Evolutionary conservation across 2,329 filamentous ascomycete species (phyloP), one percentile per base, ranked within the genome.

Genomic region (Chaetomiaceae sp.): DNA sequence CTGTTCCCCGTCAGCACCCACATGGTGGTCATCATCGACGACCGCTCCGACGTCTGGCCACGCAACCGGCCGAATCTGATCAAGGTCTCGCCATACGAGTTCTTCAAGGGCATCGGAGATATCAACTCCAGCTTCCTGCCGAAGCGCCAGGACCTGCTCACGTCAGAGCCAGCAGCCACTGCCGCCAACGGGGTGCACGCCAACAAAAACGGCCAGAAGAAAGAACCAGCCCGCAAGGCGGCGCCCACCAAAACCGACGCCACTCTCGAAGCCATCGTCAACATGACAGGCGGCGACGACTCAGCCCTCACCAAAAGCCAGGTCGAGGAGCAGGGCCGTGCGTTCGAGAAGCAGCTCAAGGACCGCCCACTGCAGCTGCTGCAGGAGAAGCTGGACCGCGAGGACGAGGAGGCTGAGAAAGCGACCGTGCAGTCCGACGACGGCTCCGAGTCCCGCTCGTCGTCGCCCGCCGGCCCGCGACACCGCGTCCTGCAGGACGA

Each of bases 21-120:
- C 66, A 98, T 98, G 93, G 94, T 96, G 1, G 90, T 96, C 48
- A 96, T 98, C 58, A 98, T 98, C 55, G 93, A 98, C 62, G 93
- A 98, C 66, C 81, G 93, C 56, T 88, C 88, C 43, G 93, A 98
- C 63, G 91, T 98, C 7, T 98, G 93, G 93, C 81, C 81, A 2
- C 81, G 84, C 56, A 97, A 95, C 75, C 84, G 86, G 57, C 79
- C 86, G 5, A 96, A 98, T 60, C 76, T 98, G 29, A 88, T 98
- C 69, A 95, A 95, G 63, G 93, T 98, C 27, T 83, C 83, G 1
- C 88, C 91, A 0, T 98, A 95, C 64, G 91, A 97, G 64, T 98
- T 98, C 68, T 98, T 97, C 69, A 88, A 94, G 47, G 93, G 93
- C 14, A 95, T 96, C 53, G 93, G 93, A 52, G 93, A 98, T 65